Base-by-base conservation (phyloP, 169 alveolate species). In the Plasmodium gonderi region DNA sequence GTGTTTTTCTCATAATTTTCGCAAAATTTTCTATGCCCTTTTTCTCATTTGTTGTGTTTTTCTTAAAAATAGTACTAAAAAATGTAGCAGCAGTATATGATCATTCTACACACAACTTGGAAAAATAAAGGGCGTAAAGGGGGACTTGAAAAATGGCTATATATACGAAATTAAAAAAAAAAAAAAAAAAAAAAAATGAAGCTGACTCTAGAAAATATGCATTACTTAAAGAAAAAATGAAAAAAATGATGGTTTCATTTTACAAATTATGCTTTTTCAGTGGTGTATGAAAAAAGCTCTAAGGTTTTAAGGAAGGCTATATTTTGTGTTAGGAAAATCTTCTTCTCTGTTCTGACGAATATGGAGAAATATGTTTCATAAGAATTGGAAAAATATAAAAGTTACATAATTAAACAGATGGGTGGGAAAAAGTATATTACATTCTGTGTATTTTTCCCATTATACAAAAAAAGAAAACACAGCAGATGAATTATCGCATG, bases 11-110 rank as follows among this genome's bases (percentile, higher is more conserved):
- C 26, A 29, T 60, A 29, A 60, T 20, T 60, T 60, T 60, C 7
- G 17, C 72, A 11, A 60, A 3, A 0, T 20, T 60, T 60, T 60
- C 72, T n/a, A 36, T n/a, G 72, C 14, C 40, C 26, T n/a, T 60
- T 60, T 60, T 60, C 72, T 36, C 72, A 60, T 60, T 54, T 54
- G 17, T 54, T 60, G 72, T 60, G 40, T 60, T 60, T 60, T 60
- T 60, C 14, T 60, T 60, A 60, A 60, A 60, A 60, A 60, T 60
- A 23, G 38, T 23, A 60, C 72, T 23, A 60, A 60, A 60, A 60
- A 54, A 60, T 60, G 72, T 60, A 60, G 72, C 72, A 60, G 8
- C 72, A n/a, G 26, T 23, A 20, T 60, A n/a, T 60, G 38, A n/a
- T 36, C n/a, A 60, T 36, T 29, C 17, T 60, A 36, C 72, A 60